Evolutionary conservation across 2,329 filamentous ascomycete species (phyloP), one percentile per base, ranked within the genome.

Genomic region (Balansia obtecta): DNA sequence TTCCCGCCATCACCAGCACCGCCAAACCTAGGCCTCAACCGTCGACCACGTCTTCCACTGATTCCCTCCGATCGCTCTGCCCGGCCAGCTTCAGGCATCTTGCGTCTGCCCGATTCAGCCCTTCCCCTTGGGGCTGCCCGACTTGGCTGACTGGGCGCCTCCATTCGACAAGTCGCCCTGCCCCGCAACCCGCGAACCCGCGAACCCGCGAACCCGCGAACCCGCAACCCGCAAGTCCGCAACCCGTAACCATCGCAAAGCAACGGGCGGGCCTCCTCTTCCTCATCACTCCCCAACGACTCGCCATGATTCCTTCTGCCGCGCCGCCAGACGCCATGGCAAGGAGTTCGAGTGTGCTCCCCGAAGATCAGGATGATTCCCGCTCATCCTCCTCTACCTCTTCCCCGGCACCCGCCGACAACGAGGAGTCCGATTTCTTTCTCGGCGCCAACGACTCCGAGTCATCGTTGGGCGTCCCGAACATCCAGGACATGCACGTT

Each of bases 371-470:
- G 52, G 69, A 76, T 55, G 76, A 79, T 60, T 80, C 76, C 41
- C 71, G 76, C 54, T 78, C 76, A 1, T 78, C 76, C 3, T 86
- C 83, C 6, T 85, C 85, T 8, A 86, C 83, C 52, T 86, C 84
- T 63, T 89, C 86, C 1, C 85, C 86, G 43, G 80, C 77, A 48
- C 81, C 85, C 48, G 81, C 80, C 63, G 85, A 88, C 62, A 88
- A 94, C 68, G 86, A 90, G 63, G 91, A 96, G 69, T 95, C 89
- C 58, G 91, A 96, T 69, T 95, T 93, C 68, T 93, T 93, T 67
- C 84, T 86, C 64, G 79, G 77, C 51, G 84, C 86, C 60, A 95
- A 96, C 71, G 91, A 96, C 70, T 96, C 91, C 4, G 80, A 93
- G 65, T 96, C 91, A 1, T 96, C 91, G 1, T 77, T 96, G 51